Evolutionary conservation across 2,329 filamentous ascomycete species (phyloP).

Genomic region (Podosphaera fusca): DNA sequence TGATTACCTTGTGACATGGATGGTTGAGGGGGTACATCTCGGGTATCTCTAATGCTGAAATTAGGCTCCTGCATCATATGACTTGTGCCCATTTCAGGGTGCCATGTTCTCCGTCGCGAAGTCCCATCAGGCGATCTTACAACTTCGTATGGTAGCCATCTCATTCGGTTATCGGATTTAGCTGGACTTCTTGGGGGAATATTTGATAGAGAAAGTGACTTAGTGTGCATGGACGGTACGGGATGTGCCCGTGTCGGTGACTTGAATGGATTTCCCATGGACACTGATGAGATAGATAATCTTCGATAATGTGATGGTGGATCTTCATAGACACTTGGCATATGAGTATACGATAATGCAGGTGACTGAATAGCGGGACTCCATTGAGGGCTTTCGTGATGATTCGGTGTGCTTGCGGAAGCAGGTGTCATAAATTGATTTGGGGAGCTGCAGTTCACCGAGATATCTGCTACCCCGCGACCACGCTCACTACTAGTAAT

Average conservation of each 20-base stretch:
- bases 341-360: conserved; percentile 40
- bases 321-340: conserved; percentile 47
- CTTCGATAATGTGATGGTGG: conserved; percentile 47
- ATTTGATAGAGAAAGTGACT: conserved; percentile 30
- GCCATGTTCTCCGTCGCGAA: conserved; percentile 73
- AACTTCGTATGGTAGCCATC: conserved; percentile 43
- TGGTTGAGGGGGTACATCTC: conserved; percentile 9
- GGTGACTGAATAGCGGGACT: conserved; percentile 49
- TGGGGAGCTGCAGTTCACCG: conserved; percentile 45
- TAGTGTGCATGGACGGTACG: conserved; percentile 28
- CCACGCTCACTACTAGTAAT: conserved; percentile 50
- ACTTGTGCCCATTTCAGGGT: conserved; percentile 38
- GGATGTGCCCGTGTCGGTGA: conserved; percentile 11
- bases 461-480: conserved; percentile 42
- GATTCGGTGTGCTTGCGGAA: conserved; percentile 59
- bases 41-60: background rate
- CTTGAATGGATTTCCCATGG: conserved; percentile 44
- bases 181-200: conserved; percentile 46
- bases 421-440: conserved; percentile 63
- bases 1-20: conserved; percentile 17
- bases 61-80: background rate
- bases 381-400: conserved; percentile 56
- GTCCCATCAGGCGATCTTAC: conserved; percentile 45
- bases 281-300: conserved; percentile 53
- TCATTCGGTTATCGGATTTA: conserved; percentile 27